phyloP scores from a whole-genome alignment of 2,329 filamentous ascomycete genomes.

The Periconia sp. region DNA sequence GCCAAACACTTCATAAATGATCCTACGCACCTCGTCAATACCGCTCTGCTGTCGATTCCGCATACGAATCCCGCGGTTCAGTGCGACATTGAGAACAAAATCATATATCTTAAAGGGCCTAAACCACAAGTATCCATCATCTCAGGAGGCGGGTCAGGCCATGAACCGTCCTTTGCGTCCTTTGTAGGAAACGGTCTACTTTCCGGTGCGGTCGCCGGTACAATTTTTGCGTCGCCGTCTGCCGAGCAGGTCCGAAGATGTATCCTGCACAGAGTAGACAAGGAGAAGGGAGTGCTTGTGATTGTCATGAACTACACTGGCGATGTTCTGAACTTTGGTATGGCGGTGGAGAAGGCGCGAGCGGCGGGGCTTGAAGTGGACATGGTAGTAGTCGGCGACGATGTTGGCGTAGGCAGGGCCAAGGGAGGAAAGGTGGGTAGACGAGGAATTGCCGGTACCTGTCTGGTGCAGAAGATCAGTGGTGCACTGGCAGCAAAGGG shows the following conservation, averaged over 20 bases:
- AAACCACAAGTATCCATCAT: slow-evolving; percentile 74
- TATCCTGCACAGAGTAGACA: slow-evolving; percentile 74
- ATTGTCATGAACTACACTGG: slow-evolving; percentile 93
- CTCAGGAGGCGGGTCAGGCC: slow-evolving; percentile 86
- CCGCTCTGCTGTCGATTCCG: slow-evolving; percentile 77
- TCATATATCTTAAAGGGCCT: slow-evolving; percentile 49
- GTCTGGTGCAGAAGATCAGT: slow-evolving; percentile 88
- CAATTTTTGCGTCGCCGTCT: slow-evolving; percentile 82
- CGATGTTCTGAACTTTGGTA: slow-evolving; percentile 83
- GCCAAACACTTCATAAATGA: slow-evolving; percentile 90
- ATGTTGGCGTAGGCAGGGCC: slow-evolving; percentile 83
- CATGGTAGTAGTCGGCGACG: slow-evolving; percentile 91
- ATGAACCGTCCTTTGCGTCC: slow-evolving; percentile 85
- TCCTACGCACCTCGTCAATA: slow-evolving; percentile 76
- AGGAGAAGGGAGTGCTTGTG: slow-evolving; percentile 78
- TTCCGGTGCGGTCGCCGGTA: slow-evolving; percentile 81
- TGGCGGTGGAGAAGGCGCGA: slow-evolving; percentile 90
- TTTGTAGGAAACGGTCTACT: slow-evolving; percentile 85
- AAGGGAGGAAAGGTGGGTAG: slow-evolving; percentile 91
- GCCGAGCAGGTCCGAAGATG: slow-evolving; percentile 82
- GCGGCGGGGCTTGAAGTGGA: slow-evolving; percentile 78
- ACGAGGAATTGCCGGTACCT: slow-evolving; percentile 88
- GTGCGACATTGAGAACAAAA: slow-evolving; percentile 80
- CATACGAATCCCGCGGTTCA: slow-evolving; percentile 84
- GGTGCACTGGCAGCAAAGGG: slow-evolving; percentile 82